Base-by-base conservation (phyloP, 2,329 filamentous ascomycete genomes). In the Aspergillus fischeri region DNA sequence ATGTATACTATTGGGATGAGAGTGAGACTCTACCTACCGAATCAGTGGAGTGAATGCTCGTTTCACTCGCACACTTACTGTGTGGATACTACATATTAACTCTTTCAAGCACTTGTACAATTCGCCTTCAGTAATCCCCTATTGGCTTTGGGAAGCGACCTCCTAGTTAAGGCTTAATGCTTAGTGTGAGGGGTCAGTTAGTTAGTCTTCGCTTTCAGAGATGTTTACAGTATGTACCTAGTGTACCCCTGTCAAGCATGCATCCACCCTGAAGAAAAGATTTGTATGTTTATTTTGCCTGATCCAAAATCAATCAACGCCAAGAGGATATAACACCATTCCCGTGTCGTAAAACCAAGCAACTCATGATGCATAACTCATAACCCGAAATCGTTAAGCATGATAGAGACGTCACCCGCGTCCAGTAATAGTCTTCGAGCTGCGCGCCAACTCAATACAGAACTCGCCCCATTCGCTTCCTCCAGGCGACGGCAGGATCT, bases 381-480 rank as follows among this genome's bases (percentile, higher is more conserved):
- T 24, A 35, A 20, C 27, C 49, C 29, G 17, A 51, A 35, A 24
- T 25, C 44, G 24, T 47, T 24, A 47, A 11, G 32, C 9, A 24
- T 25, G 24, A 47, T 17, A 41, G 32, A 28, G 35, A 28, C 21
- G 9, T 59, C 21, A 60, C 7, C 38, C 53, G 29, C 55, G 56
- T n/a, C 52, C 56, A 32, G 55, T 52, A 47, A 62, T 53, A 11
- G 44, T 60, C 51, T 62, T 65, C n/a, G 72, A 73, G 60, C 72
- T 75, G 56, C 70, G 68, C 21, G 69, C 72, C 66, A 95, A 72
- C 70, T 86, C 84, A 62, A 86, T 78, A 68, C 89, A 92, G 70
- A 94, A 94, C 60, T 85, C 79, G 0, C 89, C 87, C 82, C 89
- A 92, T 62, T 93, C 87, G 45, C 63, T 67, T 0, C 70, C 71